Conservation (phyloP, 768 basidiomycete species). For the Phanerochaete sordida region DNA sequence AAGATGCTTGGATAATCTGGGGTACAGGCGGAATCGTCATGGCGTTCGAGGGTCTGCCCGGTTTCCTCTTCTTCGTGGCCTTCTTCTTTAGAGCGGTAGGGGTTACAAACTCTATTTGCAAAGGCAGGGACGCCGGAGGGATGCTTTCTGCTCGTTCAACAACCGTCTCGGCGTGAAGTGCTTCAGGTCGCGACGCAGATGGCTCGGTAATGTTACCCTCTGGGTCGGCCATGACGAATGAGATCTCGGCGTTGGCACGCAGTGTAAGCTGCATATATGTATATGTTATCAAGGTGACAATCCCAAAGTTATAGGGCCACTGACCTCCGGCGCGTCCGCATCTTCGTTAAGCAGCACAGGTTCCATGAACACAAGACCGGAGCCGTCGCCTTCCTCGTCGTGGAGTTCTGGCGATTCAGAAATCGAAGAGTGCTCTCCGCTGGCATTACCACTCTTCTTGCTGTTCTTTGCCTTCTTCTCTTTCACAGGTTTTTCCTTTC, state of each 20-base stretch:
- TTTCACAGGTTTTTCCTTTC: slow-evolving; percentile 5
- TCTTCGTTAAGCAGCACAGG: slow-evolving; percentile 14
- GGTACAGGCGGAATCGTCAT: neutral
- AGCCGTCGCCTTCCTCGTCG: neutral
- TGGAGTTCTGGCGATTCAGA: neutral
- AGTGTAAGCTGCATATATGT: neutral
- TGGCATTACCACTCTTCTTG: neutral
- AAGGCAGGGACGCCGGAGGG: neutral
- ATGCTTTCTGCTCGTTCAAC: neutral
- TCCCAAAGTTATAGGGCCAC: neutral
- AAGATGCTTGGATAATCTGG: neutral
- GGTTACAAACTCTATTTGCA: neutral
- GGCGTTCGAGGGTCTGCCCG: neutral
- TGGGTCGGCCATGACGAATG: slow-evolving; percentile 1
- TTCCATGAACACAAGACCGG: slow-evolving; percentile 16
- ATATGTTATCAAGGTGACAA: neutral
- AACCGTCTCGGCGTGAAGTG: neutral
- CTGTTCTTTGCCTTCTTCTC: neutral
- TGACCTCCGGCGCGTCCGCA: neutral
- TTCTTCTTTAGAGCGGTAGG: neutral
- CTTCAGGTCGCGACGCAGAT: neutral
- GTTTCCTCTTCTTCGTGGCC: slow-evolving; percentile 4
- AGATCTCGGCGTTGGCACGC: neutral
- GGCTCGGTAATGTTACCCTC: slow-evolving; percentile 2
- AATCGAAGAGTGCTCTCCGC: neutral